phyloP scores from a whole-genome alignment of 2,329 filamentous ascomycete species.

The Ustulina deusta region DNA sequence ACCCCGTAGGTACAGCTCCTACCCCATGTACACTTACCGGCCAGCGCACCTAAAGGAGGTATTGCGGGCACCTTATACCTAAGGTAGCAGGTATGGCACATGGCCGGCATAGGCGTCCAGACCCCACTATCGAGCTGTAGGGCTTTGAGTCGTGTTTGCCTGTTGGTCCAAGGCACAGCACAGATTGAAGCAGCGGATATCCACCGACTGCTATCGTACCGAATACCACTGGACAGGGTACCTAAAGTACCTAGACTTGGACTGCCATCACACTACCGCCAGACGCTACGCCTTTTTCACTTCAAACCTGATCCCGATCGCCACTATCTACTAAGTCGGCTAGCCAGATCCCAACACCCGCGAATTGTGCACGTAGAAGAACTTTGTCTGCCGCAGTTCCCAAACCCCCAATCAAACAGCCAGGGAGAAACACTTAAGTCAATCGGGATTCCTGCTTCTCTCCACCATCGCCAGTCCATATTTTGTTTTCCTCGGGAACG shows the following conservation, averaged over 20 bases:
- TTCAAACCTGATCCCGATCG: slow-evolving; percentile 42
- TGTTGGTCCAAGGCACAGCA: slow-evolving; percentile 4
- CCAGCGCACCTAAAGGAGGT: not conserved
- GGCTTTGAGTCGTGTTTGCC: not conserved
- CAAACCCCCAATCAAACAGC: slow-evolving; percentile 20
- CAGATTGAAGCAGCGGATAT: not conserved
- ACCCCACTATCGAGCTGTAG: not conserved
- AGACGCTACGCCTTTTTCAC: not conserved
- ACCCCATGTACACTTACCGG: not conserved
- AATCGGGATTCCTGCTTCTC: slow-evolving; percentile 24
- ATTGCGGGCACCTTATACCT: no score
- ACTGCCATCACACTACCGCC: not conserved
- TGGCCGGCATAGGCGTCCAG: not conserved
- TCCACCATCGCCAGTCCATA: slow-evolving; percentile 18
- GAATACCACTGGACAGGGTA: slow-evolving; percentile 5
- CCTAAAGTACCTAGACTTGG: slow-evolving; percentile 6
- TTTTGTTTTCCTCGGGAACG: slow-evolving; percentile 20
- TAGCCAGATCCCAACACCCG: slow-evolving; percentile 30
- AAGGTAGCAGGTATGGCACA: not conserved
- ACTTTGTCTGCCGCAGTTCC: slow-evolving; percentile 20
- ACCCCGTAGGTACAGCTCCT: not conserved
- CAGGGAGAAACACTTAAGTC: slow-evolving; percentile 18
- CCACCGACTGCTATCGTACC: not conserved
- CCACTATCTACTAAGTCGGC: slow-evolving; percentile 33
- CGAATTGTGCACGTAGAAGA: slow-evolving; percentile 27